Percentiles rank a stretch among this genome's conserved stretches.
Conservation (phyloP, 2,329 filamentous ascomycete genomes). For the Epicoccum sorghinum region DNA sequence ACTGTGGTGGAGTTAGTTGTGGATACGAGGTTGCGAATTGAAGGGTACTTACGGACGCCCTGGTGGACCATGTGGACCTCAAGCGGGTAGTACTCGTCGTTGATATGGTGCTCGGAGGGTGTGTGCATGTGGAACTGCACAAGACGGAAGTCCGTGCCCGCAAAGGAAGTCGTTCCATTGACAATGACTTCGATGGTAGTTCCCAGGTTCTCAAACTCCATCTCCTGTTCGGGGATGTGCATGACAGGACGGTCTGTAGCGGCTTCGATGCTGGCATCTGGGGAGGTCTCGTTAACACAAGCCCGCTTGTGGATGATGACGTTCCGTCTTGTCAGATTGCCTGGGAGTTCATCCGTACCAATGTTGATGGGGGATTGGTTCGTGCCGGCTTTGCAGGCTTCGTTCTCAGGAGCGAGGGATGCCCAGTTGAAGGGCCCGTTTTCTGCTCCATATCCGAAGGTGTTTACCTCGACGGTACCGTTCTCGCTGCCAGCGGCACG, state of each 20-base stretch:
- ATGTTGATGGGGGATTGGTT: conserved; percentile 65
- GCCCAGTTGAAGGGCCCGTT: conserved; percentile 62
- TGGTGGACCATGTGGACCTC: conserved; percentile 67
- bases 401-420: conserved; percentile 52
- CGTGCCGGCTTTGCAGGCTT: conserved; percentile 55
- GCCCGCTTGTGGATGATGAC: conserved; percentile 5
- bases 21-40: background rate
- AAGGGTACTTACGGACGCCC: conserved; percentile 46
- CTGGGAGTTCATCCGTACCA: conserved; percentile 31
- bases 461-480: conserved; percentile 35
- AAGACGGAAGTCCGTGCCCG: conserved; percentile 51
- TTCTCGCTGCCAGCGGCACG: conserved; percentile 19
- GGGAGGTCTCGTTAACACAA: conserved; percentile 15
- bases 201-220: conserved; percentile 63
- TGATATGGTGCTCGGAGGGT: conserved; percentile 63
- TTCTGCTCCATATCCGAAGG: conserved; percentile 52
- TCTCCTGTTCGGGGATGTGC: conserved; percentile 50
- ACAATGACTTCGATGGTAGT: conserved; percentile 64
- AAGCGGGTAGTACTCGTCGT: conserved; percentile 54
- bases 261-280: conserved; percentile 41
- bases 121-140: conserved; percentile 67
- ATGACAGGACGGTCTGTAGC: conserved; percentile 37
- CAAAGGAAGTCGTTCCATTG: conserved; percentile 55
- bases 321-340: conserved; percentile 1
- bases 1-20: conserved; percentile 25